phyloP scores from a whole-genome alignment of 306 rosid species.

The Bauhinia variegata region DNA sequence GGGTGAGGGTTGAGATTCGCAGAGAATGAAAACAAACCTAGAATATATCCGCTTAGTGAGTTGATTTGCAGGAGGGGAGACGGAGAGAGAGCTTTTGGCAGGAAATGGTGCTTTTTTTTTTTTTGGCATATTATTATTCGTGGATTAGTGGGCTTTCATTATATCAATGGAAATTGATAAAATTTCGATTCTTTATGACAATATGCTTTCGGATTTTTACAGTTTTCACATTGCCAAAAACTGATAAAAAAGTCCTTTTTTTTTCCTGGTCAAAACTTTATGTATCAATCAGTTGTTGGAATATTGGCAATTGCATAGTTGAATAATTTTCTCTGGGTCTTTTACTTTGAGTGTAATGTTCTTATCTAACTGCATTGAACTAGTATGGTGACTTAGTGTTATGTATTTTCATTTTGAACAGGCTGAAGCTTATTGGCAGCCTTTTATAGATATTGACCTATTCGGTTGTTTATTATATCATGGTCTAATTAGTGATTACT shows the following conservation, averaged over 20 bases:
- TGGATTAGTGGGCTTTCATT: neutral
- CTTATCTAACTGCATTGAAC: neutral
- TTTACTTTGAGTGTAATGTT: neutral
- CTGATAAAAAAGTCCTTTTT: no score
- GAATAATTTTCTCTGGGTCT: neutral
- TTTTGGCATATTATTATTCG: no score
- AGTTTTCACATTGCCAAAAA: no score
- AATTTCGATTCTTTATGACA: neutral
- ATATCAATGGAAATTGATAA: no score
- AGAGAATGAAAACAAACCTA: no score
- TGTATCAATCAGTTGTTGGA: no score
- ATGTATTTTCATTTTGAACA: neutral
- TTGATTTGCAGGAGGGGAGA: neutral
- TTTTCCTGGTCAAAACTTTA: no score
- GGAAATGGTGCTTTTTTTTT: neutral
- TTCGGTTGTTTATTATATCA: neutral
- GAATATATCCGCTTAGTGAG: no score
- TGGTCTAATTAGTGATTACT: slow-evolving; percentile 6
- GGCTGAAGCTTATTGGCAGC: no score
- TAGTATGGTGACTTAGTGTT: neutral
- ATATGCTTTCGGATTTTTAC: neutral
- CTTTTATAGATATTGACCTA: no score
- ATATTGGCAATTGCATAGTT: neutral
- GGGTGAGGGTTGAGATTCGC: neutral
- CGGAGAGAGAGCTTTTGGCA: neutral